phyloP scores from a whole-genome alignment of 129 eudicot species.

The Arctium minus region DNA sequence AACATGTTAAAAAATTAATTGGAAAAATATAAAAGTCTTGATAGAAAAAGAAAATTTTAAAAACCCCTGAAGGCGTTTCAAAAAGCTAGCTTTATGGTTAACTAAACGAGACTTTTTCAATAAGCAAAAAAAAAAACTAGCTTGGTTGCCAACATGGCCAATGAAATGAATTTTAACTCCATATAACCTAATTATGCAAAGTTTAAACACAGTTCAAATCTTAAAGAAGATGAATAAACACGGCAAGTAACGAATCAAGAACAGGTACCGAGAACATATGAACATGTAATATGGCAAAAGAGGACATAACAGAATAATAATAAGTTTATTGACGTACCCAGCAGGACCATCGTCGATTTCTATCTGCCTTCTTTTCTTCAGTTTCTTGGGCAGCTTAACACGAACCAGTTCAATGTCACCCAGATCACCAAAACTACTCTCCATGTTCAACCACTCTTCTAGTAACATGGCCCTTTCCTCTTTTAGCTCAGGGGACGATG shows the following conservation, averaged over 20 bases:
- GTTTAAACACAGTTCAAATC: too few relatives aligned
- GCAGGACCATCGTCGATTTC: slow-evolving; percentile 83
- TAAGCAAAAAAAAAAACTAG: background rate
- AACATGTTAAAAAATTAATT: too few relatives aligned
- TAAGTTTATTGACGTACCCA: slow-evolving; percentile 55
- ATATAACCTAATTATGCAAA: background rate
- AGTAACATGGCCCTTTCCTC: slow-evolving; percentile 90
- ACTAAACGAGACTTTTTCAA: too few relatives aligned
- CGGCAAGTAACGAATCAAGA: background rate
- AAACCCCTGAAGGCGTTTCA: background rate
- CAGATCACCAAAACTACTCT: slow-evolving; percentile 63
- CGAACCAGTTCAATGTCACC: slow-evolving; percentile 65
- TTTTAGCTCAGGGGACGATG: slow-evolving; percentile 73
- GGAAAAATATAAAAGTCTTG: too few relatives aligned
- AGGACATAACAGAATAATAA: background rate
- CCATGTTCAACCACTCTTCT: slow-evolving; percentile 81
- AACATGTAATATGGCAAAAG: background rate
- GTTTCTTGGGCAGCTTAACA: slow-evolving; percentile 78
- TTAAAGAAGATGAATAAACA: too few relatives aligned
- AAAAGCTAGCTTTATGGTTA: background rate
- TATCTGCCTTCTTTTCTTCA: slow-evolving; percentile 68
- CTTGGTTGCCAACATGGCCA: background rate
- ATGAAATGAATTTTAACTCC: background rate
- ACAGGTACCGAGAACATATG: background rate
- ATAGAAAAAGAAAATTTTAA: background rate